phyloP scores from a whole-genome alignment of 306 rosid genomes.

The Malus asiatica region DNA sequence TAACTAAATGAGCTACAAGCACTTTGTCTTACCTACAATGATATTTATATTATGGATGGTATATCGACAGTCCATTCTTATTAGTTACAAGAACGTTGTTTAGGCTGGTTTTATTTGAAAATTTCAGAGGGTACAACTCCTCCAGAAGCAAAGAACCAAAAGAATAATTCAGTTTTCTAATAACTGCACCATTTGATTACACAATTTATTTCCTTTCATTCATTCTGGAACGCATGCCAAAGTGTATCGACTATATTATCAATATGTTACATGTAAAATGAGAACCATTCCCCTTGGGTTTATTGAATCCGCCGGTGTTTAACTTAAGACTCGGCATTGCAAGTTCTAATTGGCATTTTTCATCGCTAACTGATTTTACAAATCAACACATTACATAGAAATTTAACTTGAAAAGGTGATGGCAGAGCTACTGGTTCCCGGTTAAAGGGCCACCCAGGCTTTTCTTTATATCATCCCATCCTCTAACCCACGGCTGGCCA shows the following conservation, averaged over 20 bases:
- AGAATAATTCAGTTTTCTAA: not conserved
- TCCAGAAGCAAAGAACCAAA: not conserved
- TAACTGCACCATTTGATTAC: not conserved
- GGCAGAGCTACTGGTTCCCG: slow-evolving; percentile 62
- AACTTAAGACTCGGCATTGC: not conserved
- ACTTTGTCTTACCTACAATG: too few species aligned
- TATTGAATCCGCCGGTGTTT: not conserved
- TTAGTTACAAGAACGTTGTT: too few species aligned
- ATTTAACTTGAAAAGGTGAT: not conserved
- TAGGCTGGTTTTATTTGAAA: too few species aligned
- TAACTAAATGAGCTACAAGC: too few species aligned
- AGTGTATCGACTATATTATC: not conserved
- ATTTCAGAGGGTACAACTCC: too few species aligned
- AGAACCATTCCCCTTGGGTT: not conserved
- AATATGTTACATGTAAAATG: not conserved
- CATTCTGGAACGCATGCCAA: not conserved
- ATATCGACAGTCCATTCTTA: too few species aligned
- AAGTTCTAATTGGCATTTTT: not conserved
- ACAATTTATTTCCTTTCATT: not conserved
- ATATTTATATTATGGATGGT: too few species aligned
- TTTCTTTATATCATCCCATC: slow-evolving; percentile 86
- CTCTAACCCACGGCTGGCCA: slow-evolving; percentile 87
- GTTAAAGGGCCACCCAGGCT: slow-evolving; percentile 49
- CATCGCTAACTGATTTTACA: slow-evolving; percentile 12
- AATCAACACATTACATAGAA: not conserved